Conservation (phyloP, 73 alveolate species). For the Strombidium stylifer region DNA sequence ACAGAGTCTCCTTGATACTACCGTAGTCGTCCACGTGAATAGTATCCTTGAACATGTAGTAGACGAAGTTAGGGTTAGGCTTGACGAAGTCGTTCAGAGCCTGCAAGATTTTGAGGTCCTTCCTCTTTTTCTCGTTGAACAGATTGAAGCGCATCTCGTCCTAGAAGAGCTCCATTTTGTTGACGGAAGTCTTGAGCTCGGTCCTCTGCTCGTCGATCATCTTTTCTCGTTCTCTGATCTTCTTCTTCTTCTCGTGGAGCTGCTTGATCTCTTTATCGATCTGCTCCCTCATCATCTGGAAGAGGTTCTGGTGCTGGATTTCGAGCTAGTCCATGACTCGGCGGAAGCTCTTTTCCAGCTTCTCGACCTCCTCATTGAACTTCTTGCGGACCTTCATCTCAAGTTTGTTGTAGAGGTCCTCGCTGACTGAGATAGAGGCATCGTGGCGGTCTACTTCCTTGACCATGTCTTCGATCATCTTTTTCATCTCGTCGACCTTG, state of each 20-base stretch:
- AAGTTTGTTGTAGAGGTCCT: constrained; percentile 24
- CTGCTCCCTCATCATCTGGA: constrained; percentile 44
- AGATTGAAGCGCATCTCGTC: constrained; percentile 35
- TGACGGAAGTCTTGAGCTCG: constrained; percentile 8
- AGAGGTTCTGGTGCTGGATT: constrained; percentile 33
- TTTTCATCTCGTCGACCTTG: constrained; percentile 33
- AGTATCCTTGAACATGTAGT: constrained; percentile 48
- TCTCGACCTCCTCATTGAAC: constrained; percentile 48
- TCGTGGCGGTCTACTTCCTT: constrained; percentile 25
- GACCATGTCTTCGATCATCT: constrained; percentile 19
- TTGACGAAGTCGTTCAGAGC: constrained; percentile 45
- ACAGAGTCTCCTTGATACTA: constrained; percentile 34
- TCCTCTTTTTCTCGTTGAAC: constrained; percentile 19
- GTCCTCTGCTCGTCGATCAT: background rate
- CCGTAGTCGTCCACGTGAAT: constrained; percentile 50
- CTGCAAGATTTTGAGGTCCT: constrained; percentile 30
- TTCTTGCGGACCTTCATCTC: constrained; percentile 29
- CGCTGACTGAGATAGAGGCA: constrained; percentile 5
- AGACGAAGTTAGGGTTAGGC: constrained; percentile 47
- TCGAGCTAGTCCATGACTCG: constrained; percentile 33
- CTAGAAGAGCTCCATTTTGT: constrained; percentile 5
- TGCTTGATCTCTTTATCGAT: constrained; percentile 31
- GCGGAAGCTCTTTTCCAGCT: constrained; percentile 27
- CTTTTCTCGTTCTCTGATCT: constrained; percentile 35
- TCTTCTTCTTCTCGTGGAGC: constrained; percentile 35